Percentiles rank a stretch among this genome's conserved stretches.
Evolutionary conservation across 2,329 filamentous ascomycete species (phyloP).

Genomic region (Penicillium janthinellum): DNA sequence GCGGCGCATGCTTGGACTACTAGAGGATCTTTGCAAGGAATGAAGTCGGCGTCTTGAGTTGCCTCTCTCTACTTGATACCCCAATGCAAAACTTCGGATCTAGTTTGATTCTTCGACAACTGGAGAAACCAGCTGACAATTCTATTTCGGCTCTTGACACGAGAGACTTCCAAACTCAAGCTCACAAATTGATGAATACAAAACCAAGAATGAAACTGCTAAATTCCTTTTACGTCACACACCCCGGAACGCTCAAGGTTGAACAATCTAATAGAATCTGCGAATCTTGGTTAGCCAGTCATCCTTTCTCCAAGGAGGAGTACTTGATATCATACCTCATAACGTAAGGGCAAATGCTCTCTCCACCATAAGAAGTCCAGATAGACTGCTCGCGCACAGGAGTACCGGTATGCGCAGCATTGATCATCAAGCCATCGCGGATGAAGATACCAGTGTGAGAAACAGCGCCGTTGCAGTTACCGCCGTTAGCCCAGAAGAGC

Average conservation of each 20-base stretch:
- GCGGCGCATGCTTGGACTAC: slow-evolving; percentile 51
- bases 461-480: slow-evolving; percentile 24
- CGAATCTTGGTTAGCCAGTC: background rate
- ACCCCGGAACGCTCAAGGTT: background rate
- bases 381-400: slow-evolving; percentile 30
- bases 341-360: slow-evolving; percentile 27
- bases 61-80: background rate
- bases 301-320: background rate
- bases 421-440: slow-evolving; percentile 26
- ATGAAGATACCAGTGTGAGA: slow-evolving; percentile 30
- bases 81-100: background rate
- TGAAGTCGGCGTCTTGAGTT: slow-evolving; percentile 13
- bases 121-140: background rate
- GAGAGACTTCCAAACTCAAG: background rate
- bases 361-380: slow-evolving; percentile 30
- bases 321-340: slow-evolving; percentile 22
- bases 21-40: slow-evolving; percentile 54
- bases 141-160: background rate
- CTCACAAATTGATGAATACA: background rate
- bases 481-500: slow-evolving; percentile 27
- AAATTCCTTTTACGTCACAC: background rate
- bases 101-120: background rate
- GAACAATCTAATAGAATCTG: slow-evolving; percentile 3
- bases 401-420: slow-evolving; percentile 29
- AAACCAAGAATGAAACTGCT: background rate